These are phyloP conservation scores for Komagataella phaffii DNA, from an alignment of 805 yeast genomes.

Conservation along the genomic window DNA sequence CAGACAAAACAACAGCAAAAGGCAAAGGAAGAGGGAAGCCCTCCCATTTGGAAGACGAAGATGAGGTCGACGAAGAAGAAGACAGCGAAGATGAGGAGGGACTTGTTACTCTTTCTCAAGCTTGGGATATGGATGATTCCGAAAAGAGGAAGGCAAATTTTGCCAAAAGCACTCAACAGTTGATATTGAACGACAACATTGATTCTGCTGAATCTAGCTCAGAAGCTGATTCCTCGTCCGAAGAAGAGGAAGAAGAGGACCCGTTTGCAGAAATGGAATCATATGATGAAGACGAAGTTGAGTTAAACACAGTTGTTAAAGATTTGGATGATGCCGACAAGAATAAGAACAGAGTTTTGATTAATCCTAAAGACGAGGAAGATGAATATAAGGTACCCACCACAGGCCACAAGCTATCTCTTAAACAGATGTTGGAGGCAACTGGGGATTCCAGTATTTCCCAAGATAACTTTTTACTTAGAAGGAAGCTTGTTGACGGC, in stretches of 20 bases:
- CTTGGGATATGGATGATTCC: conserved; percentile 72
- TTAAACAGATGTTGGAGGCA: conserved; percentile 59
- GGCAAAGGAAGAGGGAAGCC: conserved; percentile 16
- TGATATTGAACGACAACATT: conserved; percentile 14
- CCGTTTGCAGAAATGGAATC: conserved; percentile 15
- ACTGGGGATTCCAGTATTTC: conserved; percentile 38
- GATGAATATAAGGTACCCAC: conserved; percentile 61
- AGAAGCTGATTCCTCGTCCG: conserved; percentile 9
- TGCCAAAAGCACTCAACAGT: conserved; percentile 7
- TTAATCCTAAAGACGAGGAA: conserved; percentile 43
- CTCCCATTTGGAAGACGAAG: conserved; percentile 24
- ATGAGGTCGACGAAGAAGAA: conserved; percentile 37
- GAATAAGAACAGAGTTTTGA: conserved; percentile 29
- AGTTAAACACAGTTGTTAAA: conserved; percentile 34
- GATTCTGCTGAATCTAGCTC: conserved; percentile 14
- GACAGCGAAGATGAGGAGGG: conserved; percentile 62
- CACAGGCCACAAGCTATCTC: conserved; percentile 34
- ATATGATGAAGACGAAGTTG: conserved; percentile 37
- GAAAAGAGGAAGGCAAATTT: conserved; percentile 19
- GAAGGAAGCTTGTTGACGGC: not conserved
- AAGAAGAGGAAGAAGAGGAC: conserved; percentile 11
- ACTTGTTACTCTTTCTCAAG: conserved; percentile 67
- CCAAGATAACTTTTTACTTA: conserved; percentile 35
- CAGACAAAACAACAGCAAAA: conserved; percentile 45
- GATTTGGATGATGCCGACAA: conserved; percentile 18